Evolutionary conservation across 2,329 filamentous ascomycete species (phyloP).

Genomic region (Scedosporium dehoogii): DNA sequence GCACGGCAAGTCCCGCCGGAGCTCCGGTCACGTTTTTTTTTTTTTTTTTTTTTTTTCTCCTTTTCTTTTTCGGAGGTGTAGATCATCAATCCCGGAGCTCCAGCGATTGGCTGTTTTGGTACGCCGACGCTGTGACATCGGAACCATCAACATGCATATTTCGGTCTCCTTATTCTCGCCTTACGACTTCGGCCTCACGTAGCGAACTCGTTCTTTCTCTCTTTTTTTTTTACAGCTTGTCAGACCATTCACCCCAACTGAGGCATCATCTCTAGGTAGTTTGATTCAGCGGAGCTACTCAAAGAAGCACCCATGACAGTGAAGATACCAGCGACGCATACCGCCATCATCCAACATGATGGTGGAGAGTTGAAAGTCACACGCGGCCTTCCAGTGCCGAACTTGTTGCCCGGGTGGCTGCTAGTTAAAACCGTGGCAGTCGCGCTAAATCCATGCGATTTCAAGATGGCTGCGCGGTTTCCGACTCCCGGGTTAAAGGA

Average conservation of each 20-base stretch:
- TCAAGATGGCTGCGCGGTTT: constrained; percentile 19
- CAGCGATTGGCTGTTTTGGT: neutral
- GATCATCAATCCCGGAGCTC: neutral
- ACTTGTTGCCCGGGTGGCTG: constrained; percentile 10
- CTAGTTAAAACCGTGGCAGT: constrained; percentile 24
- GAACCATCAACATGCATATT: no score
- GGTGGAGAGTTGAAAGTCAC: constrained; percentile 4
- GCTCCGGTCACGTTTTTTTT: constrained; percentile 2
- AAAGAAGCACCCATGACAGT: no score
- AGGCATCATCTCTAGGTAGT: no score
- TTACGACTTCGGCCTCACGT: no score
- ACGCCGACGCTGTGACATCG: no score
- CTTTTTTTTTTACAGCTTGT: no score
- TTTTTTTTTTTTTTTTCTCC: no score
- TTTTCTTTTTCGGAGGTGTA: neutral
- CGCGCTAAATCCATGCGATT: constrained; percentile 26
- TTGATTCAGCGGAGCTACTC: no score
- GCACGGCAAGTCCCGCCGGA: neutral
- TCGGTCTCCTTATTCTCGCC: no score
- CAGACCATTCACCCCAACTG: no score
- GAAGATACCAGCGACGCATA: neutral
- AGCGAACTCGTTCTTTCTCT: no score
- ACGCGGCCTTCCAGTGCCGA: neutral
- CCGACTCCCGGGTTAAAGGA: constrained; percentile 15
- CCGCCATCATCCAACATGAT: constrained; percentile 3